phyloP scores from a whole-genome alignment of 192 early-diverging fungal genomes.

The Chytriomyces confervae region DNA sequence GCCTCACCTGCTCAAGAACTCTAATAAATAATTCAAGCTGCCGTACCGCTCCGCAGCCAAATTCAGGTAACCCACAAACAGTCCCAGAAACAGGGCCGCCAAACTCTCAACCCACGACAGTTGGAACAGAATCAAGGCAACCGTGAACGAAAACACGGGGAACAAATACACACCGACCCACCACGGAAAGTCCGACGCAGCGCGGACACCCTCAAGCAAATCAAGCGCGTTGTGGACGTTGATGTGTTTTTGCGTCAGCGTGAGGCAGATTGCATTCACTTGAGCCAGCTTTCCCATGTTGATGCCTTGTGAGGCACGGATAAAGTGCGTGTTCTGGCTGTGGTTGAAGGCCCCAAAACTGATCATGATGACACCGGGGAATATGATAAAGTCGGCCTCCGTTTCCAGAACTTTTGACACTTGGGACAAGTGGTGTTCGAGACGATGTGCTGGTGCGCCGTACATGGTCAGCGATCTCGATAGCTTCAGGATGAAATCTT shows the following conservation, averaged over 20 bases:
- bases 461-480: constrained; percentile 45
- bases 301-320: constrained; percentile 46
- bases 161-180: constrained; percentile 36
- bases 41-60: constrained; percentile 34
- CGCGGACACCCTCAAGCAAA: constrained; percentile 38
- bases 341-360: constrained; percentile 38
- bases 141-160: constrained; percentile 42
- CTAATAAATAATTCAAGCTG: constrained; percentile 46
- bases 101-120: constrained; percentile 46
- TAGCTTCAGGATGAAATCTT: constrained; percentile 53
- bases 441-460: constrained; percentile 53
- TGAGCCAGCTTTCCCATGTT: constrained; percentile 53
- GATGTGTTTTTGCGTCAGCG: constrained; percentile 38
- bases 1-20: constrained; percentile 45
- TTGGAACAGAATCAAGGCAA: constrained; percentile 48
- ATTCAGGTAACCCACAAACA: constrained; percentile 40
- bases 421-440: constrained; percentile 48
- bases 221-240: constrained; percentile 43
- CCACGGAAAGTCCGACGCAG: constrained; percentile 21
- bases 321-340: constrained; percentile 42
- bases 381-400: constrained; percentile 43
- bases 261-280: constrained; percentile 51
- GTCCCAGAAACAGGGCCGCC: constrained; percentile 36
- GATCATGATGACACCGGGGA: constrained; percentile 49
- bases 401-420: constrained; percentile 46